phyloP scores from a whole-genome alignment of 352 stramenopile species.

The Globisporangium camurandrum region DNA sequence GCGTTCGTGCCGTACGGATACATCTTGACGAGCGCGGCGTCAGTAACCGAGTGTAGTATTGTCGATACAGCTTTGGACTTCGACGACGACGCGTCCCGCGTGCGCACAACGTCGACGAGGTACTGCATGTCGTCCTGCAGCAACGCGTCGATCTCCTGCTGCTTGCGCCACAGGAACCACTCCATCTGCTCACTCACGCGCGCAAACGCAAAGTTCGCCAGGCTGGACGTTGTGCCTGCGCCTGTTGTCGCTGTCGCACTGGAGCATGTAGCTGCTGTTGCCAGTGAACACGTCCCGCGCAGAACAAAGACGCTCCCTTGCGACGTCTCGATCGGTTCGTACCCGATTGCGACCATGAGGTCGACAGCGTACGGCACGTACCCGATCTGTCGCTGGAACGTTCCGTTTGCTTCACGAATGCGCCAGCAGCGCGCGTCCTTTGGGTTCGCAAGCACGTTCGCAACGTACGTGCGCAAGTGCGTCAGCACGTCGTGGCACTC shows the following conservation, averaged over 20 bases:
- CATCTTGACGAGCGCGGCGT: conserved; percentile 25
- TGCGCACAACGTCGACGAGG: conserved; percentile 26
- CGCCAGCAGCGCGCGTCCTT: conserved; percentile 63
- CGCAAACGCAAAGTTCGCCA: conserved; percentile 57
- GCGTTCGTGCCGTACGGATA: conserved; percentile 58
- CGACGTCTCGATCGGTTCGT: conserved; percentile 28
- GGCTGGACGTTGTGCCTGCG: conserved; percentile 15
- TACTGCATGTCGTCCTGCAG: conserved; percentile 58
- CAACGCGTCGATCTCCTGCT: conserved; percentile 58
- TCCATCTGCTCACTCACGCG: conserved; percentile 56
- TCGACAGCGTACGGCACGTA: conserved; percentile 38
- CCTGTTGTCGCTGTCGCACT: no score
- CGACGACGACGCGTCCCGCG: not conserved
- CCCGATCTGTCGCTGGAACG: conserved; percentile 54
- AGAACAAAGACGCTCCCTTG: conserved; percentile 44
- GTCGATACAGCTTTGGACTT: not conserved
- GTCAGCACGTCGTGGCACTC: conserved; percentile 35
- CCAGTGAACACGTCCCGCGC: conserved; percentile 27
- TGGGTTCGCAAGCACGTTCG: conserved; percentile 61
- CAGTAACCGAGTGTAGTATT: not conserved
- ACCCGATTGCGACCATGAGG: conserved; percentile 60
- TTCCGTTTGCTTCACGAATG: conserved; percentile 51
- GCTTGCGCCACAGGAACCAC: conserved; percentile 71
- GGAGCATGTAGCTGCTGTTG: no score
- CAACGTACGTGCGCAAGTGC: conserved; percentile 32